phyloP scores from a whole-genome alignment of 768 basidiomycete genomes.

The Xerocomellus intermedius region DNA sequence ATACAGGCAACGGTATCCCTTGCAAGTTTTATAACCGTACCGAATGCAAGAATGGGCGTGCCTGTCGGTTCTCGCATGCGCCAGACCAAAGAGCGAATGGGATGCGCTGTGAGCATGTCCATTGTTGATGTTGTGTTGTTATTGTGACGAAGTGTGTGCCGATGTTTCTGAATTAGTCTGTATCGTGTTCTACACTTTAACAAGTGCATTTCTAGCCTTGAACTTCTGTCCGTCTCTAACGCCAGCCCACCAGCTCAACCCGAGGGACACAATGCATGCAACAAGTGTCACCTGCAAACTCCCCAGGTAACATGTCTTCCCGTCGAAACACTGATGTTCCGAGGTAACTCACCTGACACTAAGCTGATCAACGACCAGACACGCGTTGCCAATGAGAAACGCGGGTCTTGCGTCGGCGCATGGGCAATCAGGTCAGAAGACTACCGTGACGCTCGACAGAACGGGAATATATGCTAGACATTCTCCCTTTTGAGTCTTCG shows the following conservation, averaged over 20 bases:
- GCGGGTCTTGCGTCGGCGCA: slow-evolving; percentile 27
- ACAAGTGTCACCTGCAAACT: slow-evolving; percentile 49
- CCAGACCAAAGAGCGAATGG: slow-evolving; percentile 55
- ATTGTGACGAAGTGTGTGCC: neutral
- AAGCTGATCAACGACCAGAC: neutral
- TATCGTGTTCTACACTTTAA: neutral
- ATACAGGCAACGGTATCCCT: slow-evolving; percentile 49
- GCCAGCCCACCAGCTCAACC: slow-evolving; percentile 38
- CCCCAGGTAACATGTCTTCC: slow-evolving; percentile 57
- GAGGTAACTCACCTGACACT: slow-evolving; percentile 18
- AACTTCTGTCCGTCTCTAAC: slow-evolving; percentile 30
- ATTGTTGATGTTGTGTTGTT: neutral
- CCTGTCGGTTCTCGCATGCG: slow-evolving; percentile 51
- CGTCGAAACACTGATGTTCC: slow-evolving; percentile 52
- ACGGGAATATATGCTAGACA: no score
- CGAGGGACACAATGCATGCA: slow-evolving; percentile 37
- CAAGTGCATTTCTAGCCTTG: neutral
- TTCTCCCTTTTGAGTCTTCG: neutral
- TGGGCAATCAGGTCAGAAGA: no score
- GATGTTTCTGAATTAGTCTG: no score
- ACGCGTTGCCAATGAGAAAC: neutral
- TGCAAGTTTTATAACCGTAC: slow-evolving; percentile 59
- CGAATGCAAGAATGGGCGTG: slow-evolving; percentile 42
- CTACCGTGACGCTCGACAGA: no score
- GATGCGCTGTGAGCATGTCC: slow-evolving; percentile 47